A percentile compares a stretch with the other conserved stretches of the same genome.
Evolutionary conservation across 179 eudicot genomes (phyloP).

Genomic region (Sideroxylon spinosum): DNA sequence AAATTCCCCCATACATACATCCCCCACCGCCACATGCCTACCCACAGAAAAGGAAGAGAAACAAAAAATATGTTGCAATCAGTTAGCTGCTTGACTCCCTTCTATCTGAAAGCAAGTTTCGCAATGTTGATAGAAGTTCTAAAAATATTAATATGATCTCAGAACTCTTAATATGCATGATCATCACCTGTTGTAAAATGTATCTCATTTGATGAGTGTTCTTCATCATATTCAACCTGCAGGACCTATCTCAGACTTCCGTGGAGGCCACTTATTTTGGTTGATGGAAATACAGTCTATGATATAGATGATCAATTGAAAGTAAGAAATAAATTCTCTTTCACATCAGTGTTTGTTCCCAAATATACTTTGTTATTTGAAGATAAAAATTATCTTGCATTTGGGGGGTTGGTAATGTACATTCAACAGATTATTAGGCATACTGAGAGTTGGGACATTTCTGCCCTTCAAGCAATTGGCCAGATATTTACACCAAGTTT

Average conservation of each 20-base stretch:
- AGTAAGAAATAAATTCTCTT: constrained; percentile 33
- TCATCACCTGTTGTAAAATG: neutral
- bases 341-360: neutral
- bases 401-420: neutral
- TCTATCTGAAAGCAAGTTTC: neutral
- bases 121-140: neutral
- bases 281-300: constrained; percentile 76
- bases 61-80: neutral
- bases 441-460: constrained; percentile 79
- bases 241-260: constrained; percentile 92
- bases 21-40: neutral
- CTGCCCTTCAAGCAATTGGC: constrained; percentile 82
- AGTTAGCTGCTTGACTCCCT: constrained; percentile 3
- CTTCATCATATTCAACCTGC: constrained; percentile 16
- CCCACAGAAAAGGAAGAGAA: neutral
- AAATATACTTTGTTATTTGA: neutral
- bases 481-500: constrained; percentile 71
- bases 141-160: neutral
- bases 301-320: constrained; percentile 50
- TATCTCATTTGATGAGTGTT: neutral
- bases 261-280: constrained; percentile 72
- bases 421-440: constrained; percentile 67
- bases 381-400: constrained; percentile 6
- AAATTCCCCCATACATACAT: too few species aligned
- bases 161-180: neutral